Conservation (phyloP, 306 rosid species). For the Nissolia schottii region DNA sequence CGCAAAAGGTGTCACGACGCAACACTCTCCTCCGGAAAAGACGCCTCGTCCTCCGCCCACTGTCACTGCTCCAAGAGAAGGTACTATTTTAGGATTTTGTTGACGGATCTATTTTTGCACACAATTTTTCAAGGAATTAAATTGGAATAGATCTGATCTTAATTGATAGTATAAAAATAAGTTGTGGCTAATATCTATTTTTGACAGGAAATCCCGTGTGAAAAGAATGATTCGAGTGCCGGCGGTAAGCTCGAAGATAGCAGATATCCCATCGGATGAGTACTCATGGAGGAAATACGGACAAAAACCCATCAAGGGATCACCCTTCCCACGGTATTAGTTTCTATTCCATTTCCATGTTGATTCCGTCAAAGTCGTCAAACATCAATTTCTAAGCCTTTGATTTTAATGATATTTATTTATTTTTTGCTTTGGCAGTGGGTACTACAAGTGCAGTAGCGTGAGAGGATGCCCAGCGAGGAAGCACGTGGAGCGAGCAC, state of each 20-base stretch:
- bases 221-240: constrained; percentile 53
- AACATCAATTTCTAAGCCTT: background rate
- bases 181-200: no score
- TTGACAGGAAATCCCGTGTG: constrained; percentile 48
- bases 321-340: constrained; percentile 74
- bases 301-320: constrained; percentile 85
- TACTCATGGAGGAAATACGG: constrained; percentile 85
- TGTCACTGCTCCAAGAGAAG: constrained; percentile 88
- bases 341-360: background rate
- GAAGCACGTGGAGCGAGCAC: constrained; percentile 80
- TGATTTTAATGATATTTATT: background rate
- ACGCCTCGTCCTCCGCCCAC: constrained; percentile 34
- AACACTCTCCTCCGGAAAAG: constrained; percentile 31
- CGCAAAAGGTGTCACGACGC: constrained; percentile 54
- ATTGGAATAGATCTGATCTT: no score
- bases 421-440: constrained; percentile 30
- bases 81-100: constrained; percentile 24
- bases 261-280: constrained; percentile 75
- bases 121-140: no score
- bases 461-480: constrained; percentile 81
- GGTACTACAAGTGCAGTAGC: constrained; percentile 75
- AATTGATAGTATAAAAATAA: no score
- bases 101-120: no score
- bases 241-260: constrained; percentile 66
- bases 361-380: constrained; percentile 25